Evolutionary conservation across 2,329 filamentous ascomycete species (phyloP), one percentile per base, ranked within the genome.

Genomic region (Incumbomyces delicatus): DNA sequence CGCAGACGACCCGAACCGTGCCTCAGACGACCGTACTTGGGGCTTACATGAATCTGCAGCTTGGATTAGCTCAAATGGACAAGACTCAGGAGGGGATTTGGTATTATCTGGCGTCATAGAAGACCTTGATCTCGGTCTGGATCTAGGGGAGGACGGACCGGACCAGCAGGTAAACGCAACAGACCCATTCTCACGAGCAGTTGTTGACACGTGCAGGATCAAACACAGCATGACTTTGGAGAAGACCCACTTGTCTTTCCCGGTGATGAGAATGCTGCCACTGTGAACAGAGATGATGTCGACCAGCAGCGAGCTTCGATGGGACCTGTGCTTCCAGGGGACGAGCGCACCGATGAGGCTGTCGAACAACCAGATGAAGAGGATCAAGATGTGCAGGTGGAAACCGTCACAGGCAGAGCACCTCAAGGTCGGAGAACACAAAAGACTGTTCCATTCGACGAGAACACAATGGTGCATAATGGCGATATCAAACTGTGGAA

Each of bases 401-500:
- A 52, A 34, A 45, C 48, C 35, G 48, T 49, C 2, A 38, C 42
- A 17, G 48, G 53, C 33, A 45, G 33, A 33, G 34, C 18, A 38
- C 50, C 54, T 10, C 67, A 60, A 50, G 66, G 64, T 38, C 63
- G 57, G 30, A 58, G 63, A 52, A 55, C 53, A 17, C 58, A 59
- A 31, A 73, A 70, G 49, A 44, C 60, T 2, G 56, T 82, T 10
- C 59, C 60, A 0, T 53, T 67, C 2, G 81, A 84, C 52, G 53
- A 60, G 7, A 62, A 57, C 2, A 72, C 71, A 11, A 72, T 76
- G 50, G 61, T 83, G 18, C 70, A 69, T 48, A 81, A 78, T 54
- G 63, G 66, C 5, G 75, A 78, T 16, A 62, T 85, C 1, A 63
- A 67, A 1, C 60, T 63, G n/a, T 81, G 78, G 76, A 76, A 76